These are phyloP conservation scores for Podila clonocystis DNA, from an alignment of 192 early-diverging fungal genomes.

Conservation along the genomic window DNA sequence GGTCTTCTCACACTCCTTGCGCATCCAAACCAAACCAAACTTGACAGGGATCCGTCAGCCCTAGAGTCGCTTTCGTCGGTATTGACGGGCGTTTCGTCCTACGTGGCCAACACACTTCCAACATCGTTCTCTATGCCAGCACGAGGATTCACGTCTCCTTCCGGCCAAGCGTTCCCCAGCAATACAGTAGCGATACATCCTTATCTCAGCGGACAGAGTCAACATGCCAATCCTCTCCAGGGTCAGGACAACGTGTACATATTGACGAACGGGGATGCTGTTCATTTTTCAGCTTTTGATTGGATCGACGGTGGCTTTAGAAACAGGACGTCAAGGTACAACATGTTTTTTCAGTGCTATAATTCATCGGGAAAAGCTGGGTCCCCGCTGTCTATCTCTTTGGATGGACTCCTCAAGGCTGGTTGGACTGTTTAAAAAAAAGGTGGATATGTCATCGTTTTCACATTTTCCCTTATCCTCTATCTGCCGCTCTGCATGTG, in stretches of 20 bases:
- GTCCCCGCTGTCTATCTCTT: too few relatives aligned
- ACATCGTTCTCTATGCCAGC: slow-evolving; percentile 43
- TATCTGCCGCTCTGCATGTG: too few relatives aligned
- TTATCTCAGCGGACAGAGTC: slow-evolving; percentile 15
- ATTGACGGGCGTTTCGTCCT: slow-evolving; percentile 68
- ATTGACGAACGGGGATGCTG: slow-evolving; percentile 38
- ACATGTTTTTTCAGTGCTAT: neutral
- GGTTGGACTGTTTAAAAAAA: too few relatives aligned
- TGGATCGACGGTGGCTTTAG: slow-evolving; percentile 36
- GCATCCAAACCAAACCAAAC: neutral
- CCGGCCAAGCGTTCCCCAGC: slow-evolving; percentile 17
- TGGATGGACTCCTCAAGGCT: too few relatives aligned
- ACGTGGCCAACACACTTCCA: slow-evolving; percentile 70
- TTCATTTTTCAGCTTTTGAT: slow-evolving; percentile 40
- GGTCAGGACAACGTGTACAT: slow-evolving; percentile 41
- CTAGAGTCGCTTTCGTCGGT: slow-evolving; percentile 69
- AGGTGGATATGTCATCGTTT: too few relatives aligned
- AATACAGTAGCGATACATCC: slow-evolving; percentile 5
- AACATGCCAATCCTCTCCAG: slow-evolving; percentile 33
- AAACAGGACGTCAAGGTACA: slow-evolving; percentile 35
- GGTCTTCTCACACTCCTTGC: neutral
- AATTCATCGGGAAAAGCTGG: neutral
- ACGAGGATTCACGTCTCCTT: slow-evolving; percentile 32
- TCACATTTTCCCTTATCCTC: too few relatives aligned
- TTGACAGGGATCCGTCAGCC: slow-evolving; percentile 68